Evolutionary conservation across 768 basidiomycete species (phyloP).

Genomic region (Multifurca ochricompacta): DNA sequence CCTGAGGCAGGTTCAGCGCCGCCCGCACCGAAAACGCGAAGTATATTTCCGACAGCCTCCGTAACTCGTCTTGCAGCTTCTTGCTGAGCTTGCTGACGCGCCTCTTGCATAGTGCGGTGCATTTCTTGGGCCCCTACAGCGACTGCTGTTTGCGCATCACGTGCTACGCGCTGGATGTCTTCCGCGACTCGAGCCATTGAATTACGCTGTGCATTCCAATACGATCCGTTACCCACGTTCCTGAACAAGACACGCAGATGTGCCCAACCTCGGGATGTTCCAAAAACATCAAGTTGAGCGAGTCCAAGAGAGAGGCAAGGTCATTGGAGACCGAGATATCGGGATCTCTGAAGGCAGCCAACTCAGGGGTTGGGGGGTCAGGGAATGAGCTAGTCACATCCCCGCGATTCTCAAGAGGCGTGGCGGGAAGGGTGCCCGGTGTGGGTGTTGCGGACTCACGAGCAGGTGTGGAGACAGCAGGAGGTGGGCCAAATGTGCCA

Average conservation of each 20-base stretch:
- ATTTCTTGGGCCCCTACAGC: constrained; percentile 29
- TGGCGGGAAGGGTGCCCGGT: neutral
- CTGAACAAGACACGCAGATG: constrained; percentile 54
- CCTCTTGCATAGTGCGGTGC: constrained; percentile 26
- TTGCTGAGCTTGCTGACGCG: constrained; percentile 47
- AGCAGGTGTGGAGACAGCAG: constrained; percentile 11
- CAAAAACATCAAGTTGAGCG: constrained; percentile 46
- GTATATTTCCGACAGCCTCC: constrained; percentile 51
- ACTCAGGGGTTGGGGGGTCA: constrained; percentile 46
- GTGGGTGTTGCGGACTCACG: constrained; percentile 15
- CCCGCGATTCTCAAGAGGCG: neutral
- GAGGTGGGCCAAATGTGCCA: constrained; percentile 18
- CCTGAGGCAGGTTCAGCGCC: neutral
- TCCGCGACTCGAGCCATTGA: constrained; percentile 51
- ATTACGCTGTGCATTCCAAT: constrained; percentile 61
- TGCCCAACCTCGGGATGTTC: constrained; percentile 69
- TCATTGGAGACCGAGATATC: constrained; percentile 53
- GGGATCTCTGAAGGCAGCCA: constrained; percentile 29
- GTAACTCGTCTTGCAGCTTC: constrained; percentile 58
- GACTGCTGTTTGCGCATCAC: constrained; percentile 28
- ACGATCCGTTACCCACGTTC: constrained; percentile 56
- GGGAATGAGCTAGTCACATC: constrained; percentile 23
- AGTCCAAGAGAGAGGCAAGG: constrained; percentile 51
- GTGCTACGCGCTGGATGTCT: constrained; percentile 41
- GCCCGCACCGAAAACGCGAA: constrained; percentile 42